Conservation (phyloP, 2,329 filamentous ascomycete genomes). For the Aspergillus alliaceus region DNA sequence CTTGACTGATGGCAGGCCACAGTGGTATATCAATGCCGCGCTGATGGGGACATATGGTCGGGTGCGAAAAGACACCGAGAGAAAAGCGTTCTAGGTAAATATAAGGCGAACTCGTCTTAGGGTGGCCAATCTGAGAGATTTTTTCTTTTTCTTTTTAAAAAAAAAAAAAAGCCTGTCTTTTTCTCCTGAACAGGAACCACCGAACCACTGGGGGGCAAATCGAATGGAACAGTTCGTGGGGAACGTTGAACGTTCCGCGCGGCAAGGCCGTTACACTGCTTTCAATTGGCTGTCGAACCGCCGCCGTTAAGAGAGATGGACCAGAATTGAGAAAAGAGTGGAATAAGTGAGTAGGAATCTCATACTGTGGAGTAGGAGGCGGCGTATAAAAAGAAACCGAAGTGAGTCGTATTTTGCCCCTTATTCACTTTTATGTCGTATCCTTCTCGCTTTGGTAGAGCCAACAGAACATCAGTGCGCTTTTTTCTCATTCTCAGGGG, state of each 20-base stretch:
- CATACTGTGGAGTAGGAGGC: background rate
- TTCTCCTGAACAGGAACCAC: background rate
- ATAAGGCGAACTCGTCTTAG: background rate
- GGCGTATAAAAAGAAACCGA: background rate
- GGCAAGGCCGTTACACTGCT: background rate
- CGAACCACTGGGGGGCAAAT: slow-evolving; percentile 3
- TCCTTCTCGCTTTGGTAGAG: background rate
- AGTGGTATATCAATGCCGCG: background rate
- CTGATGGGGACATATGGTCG: background rate
- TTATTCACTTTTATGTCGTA: background rate
- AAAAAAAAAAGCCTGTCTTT: too few relatives aligned
- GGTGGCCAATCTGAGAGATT: background rate
- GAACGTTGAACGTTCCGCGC: background rate
- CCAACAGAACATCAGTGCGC: background rate
- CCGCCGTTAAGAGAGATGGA: background rate
- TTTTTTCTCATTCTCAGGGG: background rate
- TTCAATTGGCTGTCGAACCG: background rate
- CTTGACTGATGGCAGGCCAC: background rate
- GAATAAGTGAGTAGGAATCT: background rate
- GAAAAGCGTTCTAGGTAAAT: background rate
- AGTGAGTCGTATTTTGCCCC: background rate
- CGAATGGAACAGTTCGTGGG: slow-evolving; percentile 1
- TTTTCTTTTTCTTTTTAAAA: background rate
- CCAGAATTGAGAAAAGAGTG: background rate
- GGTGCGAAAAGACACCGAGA: background rate